Evolutionary conservation across 495 filamentous ascomycete genomes (phyloP).

Genomic region (Bacidia gigantensis): DNA sequence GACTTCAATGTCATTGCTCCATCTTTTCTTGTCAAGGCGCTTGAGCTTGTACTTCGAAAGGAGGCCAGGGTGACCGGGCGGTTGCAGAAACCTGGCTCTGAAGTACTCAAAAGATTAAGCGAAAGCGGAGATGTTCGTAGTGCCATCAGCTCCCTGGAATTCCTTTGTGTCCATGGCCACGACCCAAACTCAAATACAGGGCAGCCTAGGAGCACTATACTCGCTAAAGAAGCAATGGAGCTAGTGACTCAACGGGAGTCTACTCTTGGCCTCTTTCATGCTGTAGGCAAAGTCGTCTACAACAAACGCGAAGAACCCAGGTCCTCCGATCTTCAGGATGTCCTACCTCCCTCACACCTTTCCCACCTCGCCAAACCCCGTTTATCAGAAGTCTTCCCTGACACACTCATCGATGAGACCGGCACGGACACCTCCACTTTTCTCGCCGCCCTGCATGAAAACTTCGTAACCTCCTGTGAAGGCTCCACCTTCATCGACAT

Average conservation of each 20-base stretch:
- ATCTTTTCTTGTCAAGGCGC: conserved; percentile 70
- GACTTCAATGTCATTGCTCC: conserved; percentile 88
- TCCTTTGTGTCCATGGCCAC: conserved; percentile 69
- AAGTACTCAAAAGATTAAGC: conserved; percentile 58
- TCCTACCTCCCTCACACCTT: conserved; percentile 48
- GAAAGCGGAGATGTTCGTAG: conserved; percentile 85
- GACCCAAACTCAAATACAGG: conserved; percentile 38
- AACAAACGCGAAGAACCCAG: conserved; percentile 46
- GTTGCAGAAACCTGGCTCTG: conserved; percentile 50
- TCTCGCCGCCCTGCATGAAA: conserved; percentile 86
- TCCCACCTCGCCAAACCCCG: conserved; percentile 47
- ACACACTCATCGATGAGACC: conserved; percentile 71
- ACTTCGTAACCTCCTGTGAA: conserved; percentile 75
- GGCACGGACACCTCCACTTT: conserved; percentile 84
- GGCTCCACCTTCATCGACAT: conserved; percentile 42
- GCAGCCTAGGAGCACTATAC: conserved; percentile 41
- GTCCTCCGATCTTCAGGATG: conserved; percentile 13
- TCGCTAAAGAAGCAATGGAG: conserved; percentile 51
- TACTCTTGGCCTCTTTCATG: conserved; percentile 86
- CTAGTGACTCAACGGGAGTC: conserved; percentile 73
- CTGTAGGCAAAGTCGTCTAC: conserved; percentile 86
- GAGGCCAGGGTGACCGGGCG: conserved; percentile 60
- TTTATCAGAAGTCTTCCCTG: conserved; percentile 53
- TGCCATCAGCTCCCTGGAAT: conserved; percentile 78
- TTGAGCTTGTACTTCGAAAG: conserved; percentile 65